Percentiles rank a stretch among this genome's conserved stretches.
Evolutionary conservation across 139 green algal species (phyloP).

Genomic region (Chlamydomonas asymmetrica): DNA sequence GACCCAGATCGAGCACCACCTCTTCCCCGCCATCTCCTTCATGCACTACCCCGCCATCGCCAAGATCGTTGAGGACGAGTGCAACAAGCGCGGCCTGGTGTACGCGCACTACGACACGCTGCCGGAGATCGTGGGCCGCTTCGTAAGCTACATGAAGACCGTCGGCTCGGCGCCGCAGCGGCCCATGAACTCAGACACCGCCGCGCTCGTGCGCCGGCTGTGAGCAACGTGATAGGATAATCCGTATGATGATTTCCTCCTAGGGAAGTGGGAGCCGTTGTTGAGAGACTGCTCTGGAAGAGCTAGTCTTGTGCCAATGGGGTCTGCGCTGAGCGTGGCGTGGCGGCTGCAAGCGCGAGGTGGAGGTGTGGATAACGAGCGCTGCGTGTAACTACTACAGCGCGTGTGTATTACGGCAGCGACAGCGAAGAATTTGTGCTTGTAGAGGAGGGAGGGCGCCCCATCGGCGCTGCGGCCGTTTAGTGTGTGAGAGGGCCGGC

Average conservation of each 20-base stretch:
- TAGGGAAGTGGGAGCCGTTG: not conserved
- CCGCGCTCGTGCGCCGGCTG: constrained; percentile 15
- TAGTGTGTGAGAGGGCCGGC: no score
- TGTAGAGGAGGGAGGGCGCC: no score
- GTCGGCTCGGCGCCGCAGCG: constrained; percentile 44
- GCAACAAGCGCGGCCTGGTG: constrained; percentile 62
- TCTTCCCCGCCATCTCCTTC: constrained; percentile 81
- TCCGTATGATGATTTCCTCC: not conserved
- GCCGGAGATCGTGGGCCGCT: constrained; percentile 52
- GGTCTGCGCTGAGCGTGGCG: no score
- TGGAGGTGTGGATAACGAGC: no score
- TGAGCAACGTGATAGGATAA: not conserved
- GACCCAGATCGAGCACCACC: constrained; percentile 80
- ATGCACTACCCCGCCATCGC: constrained; percentile 82
- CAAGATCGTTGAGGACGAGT: constrained; percentile 78
- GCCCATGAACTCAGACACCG: constrained; percentile 16
- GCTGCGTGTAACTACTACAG: no score
- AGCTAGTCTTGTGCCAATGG: no score
- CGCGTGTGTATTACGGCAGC: no score
- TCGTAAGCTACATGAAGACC: constrained; percentile 52
- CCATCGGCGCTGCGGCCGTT: no score
- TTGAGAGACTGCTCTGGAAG: not conserved
- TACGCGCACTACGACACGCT: constrained; percentile 76
- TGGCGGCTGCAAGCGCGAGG: no score
- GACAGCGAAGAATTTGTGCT: no score